A percentile compares a stretch with the other conserved stretches of the same genome.
phyloP scores from a whole-genome alignment of 1,284 basidiomycete genomes.

The Fomitopsis schrenkii region DNA sequence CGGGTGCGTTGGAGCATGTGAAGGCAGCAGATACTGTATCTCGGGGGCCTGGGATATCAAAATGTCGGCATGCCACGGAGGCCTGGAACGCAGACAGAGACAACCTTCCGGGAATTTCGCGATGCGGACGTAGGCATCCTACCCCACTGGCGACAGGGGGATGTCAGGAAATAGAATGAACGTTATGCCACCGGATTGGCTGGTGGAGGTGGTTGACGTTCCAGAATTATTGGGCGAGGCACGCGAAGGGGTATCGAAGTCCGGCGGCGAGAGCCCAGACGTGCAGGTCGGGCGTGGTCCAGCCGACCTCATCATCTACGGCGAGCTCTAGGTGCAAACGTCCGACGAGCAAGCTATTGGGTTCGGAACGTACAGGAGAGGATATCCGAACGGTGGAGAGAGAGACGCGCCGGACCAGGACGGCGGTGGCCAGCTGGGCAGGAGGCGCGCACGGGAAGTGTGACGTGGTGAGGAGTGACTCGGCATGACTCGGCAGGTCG shows the following conservation, averaged over 20 bases:
- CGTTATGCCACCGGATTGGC: not conserved
- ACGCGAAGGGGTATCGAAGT: not conserved
- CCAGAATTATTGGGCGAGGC: not conserved
- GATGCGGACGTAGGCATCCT: not conserved
- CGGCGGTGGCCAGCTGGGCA: not conserved
- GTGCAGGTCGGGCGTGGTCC: not conserved
- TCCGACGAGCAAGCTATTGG: not conserved
- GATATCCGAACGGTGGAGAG: not conserved
- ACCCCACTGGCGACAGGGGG: not conserved
- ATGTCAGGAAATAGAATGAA: not conserved
- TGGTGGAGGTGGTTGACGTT: not conserved
- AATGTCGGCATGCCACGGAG: not conserved
- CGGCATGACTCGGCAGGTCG: not conserved
- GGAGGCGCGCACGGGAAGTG: not conserved
- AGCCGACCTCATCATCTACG: not conserved
- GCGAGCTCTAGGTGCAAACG: not conserved
- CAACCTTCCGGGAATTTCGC: not conserved
- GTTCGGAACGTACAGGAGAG: not conserved
- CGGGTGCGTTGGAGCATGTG: constrained; percentile 1
- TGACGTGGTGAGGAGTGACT: not conserved
- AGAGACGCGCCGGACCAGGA: not conserved
- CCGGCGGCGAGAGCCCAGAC: not conserved
- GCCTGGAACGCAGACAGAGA: not conserved
- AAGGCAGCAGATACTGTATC: not conserved
- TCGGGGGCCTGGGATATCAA: no score